These are phyloP conservation scores for Zasmidium citrigriseum DNA, from an alignment of 2,329 filamentous ascomycete genomes.

Conservation along the genomic window DNA sequence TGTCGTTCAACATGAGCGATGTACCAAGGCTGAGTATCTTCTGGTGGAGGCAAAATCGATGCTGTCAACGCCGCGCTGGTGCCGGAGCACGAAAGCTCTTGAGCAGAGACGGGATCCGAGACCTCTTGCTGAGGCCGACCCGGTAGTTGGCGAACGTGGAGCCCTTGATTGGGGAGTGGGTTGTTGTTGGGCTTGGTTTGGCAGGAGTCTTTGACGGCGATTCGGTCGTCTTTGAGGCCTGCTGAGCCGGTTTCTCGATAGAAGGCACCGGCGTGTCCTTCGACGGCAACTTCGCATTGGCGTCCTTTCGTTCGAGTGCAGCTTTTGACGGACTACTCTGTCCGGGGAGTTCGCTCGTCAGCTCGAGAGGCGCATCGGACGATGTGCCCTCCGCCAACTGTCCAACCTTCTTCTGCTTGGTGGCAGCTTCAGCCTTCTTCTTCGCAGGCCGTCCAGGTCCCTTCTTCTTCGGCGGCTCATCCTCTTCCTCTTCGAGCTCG, in stretches of 20 bases:
- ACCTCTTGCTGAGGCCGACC: conserved; percentile 52
- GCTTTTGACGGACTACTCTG: conserved; percentile 7
- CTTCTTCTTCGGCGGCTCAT: conserved; percentile 42
- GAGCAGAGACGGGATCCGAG: conserved; percentile 51
- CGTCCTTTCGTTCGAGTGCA: conserved; percentile 7
- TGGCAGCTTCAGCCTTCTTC: conserved; percentile 4
- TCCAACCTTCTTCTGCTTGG: background rate
- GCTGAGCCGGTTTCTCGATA: background rate
- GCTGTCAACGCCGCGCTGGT: conserved; percentile 4
- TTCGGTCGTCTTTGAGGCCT: background rate
- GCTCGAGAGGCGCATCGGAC: background rate
- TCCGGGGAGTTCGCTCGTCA: background rate
- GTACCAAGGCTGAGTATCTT: too few relatives aligned
- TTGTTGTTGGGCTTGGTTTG: conserved; percentile 10
- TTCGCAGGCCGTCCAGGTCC: conserved; percentile 39
- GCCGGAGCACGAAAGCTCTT: conserved; percentile 8
- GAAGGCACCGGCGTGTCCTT: background rate
- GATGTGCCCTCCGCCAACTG: background rate
- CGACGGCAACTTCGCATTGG: background rate
- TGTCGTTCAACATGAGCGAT: too few relatives aligned
- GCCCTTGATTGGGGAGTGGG: conserved; percentile 30
- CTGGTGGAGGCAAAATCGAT: too few relatives aligned
- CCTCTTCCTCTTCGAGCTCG: conserved; percentile 8
- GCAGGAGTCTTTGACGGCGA: background rate
- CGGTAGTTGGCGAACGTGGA: conserved; percentile 40